phyloP scores from a whole-genome alignment of 768 basidiomycete genomes.

The Boletales sp. region DNA sequence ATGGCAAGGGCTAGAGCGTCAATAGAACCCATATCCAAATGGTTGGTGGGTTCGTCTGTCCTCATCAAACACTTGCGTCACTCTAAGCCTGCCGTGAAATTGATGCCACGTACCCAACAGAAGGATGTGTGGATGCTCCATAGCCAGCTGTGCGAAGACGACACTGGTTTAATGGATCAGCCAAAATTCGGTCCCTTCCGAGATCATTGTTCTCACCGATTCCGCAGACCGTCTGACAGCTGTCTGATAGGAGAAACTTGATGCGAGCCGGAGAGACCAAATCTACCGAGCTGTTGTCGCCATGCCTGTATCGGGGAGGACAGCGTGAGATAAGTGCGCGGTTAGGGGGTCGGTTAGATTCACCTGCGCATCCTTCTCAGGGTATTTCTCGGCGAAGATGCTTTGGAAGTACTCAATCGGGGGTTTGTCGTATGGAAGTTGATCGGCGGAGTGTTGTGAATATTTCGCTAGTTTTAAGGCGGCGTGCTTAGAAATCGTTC shows the following conservation, averaged over 20 bases:
- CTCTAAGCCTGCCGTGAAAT: constrained; percentile 7
- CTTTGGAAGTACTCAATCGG: constrained; percentile 93
- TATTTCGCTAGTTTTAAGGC: constrained; percentile 95
- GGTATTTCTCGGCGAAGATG: constrained; percentile 77
- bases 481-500: constrained; percentile 86
- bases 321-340: constrained; percentile 9
- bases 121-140: constrained; percentile 97
- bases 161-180: constrained; percentile 49
- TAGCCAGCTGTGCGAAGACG: constrained; percentile 92
- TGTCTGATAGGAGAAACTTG: constrained; percentile 93
- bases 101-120: constrained; percentile 57
- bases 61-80: constrained; percentile 3
- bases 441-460: constrained; percentile 97
- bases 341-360: constrained; percentile 9
- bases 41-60: constrained; percentile 91
- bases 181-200: background rate
- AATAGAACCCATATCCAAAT: constrained; percentile 97
- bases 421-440: constrained; percentile 87
- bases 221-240: constrained; percentile 92
- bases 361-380: constrained; percentile 85
- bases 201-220: constrained; percentile 56
- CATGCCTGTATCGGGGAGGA: constrained; percentile 57
- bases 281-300: constrained; percentile 92
- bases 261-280: constrained; percentile 91
- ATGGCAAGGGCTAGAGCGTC: constrained; percentile 94